phyloP scores from a whole-genome alignment of 306 rosid genomes.

The Vigna mungo region DNA sequence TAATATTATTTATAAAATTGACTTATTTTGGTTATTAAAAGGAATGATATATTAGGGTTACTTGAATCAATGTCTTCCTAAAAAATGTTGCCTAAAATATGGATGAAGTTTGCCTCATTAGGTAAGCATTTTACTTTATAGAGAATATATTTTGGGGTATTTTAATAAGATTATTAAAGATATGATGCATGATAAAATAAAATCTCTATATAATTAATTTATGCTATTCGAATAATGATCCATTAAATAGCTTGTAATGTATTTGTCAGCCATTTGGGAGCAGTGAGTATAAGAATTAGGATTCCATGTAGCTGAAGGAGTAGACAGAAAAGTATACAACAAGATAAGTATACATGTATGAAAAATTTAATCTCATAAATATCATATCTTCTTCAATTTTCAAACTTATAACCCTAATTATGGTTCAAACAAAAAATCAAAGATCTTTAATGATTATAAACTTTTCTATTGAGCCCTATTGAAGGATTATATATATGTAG shows the following conservation, averaged over 20 bases:
- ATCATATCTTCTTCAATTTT: constrained; percentile 21
- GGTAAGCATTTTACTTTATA: too few relatives aligned
- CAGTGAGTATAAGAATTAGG: too few relatives aligned
- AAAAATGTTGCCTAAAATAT: too few relatives aligned
- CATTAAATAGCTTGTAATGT: constrained; percentile 19
- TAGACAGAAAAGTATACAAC: constrained; percentile 38
- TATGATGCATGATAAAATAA: constrained; percentile 1
- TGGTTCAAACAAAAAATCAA: constrained; percentile 25
- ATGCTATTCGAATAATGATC: not conserved
- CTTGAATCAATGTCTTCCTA: too few relatives aligned
- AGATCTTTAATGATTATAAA: too few relatives aligned
- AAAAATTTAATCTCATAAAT: constrained; percentile 27
- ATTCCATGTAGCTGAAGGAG: constrained; percentile 23
- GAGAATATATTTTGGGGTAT: not conserved
- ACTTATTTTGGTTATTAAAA: too few relatives aligned
- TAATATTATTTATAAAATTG: too few relatives aligned
- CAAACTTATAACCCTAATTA: constrained; percentile 11
- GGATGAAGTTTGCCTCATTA: too few relatives aligned
- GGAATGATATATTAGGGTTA: too few relatives aligned
- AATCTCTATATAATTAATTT: not conserved
- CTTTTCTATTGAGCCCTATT: too few relatives aligned
- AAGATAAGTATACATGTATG: not conserved
- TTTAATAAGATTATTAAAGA: not conserved
- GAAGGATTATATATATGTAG: too few relatives aligned
- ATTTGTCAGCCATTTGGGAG: not conserved